These are phyloP conservation scores for Candida fluviatilis DNA, from an alignment of 805 yeast species.

Conservation along the genomic window DNA sequence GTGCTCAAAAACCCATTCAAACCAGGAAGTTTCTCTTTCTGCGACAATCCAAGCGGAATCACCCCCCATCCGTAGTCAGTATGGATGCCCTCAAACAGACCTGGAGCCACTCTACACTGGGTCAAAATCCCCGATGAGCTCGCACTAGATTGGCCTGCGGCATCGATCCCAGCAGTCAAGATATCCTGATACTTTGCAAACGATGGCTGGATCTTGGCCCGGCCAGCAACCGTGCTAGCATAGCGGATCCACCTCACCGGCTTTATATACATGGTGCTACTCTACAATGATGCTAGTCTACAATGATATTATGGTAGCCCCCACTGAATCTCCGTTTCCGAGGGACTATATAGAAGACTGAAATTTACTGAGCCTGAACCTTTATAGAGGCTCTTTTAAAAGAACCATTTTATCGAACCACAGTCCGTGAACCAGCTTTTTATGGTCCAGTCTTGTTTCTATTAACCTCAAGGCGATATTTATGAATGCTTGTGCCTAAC, in stretches of 20 bases:
- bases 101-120: not conserved
- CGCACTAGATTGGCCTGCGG: not conserved
- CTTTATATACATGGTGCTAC: too few relatives aligned
- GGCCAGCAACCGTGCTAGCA: not conserved
- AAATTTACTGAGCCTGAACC: too few relatives aligned
- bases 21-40: not conserved
- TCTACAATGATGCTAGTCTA: too few relatives aligned
- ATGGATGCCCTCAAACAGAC: not conserved
- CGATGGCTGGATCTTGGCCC: not conserved
- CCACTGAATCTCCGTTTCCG: too few relatives aligned
- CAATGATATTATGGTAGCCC: too few relatives aligned
- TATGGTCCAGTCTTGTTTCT: not conserved
- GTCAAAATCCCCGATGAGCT: not conserved
- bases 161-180: not conserved
- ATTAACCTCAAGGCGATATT: not conserved
- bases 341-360: too few relatives aligned
- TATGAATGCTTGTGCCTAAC: constrained; percentile 9
- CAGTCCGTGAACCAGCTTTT: too few relatives aligned
- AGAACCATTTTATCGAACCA: too few relatives aligned
- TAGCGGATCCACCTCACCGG: not conserved
- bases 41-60: not conserved
- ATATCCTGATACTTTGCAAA: not conserved
- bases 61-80: constrained; percentile 3
- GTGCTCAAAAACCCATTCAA: not conserved
- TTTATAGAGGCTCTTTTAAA: too few relatives aligned